These are phyloP conservation scores for Hortiboletus rubellus DNA, from an alignment of 1,284 basidiomycete species.

Conservation along the genomic window DNA sequence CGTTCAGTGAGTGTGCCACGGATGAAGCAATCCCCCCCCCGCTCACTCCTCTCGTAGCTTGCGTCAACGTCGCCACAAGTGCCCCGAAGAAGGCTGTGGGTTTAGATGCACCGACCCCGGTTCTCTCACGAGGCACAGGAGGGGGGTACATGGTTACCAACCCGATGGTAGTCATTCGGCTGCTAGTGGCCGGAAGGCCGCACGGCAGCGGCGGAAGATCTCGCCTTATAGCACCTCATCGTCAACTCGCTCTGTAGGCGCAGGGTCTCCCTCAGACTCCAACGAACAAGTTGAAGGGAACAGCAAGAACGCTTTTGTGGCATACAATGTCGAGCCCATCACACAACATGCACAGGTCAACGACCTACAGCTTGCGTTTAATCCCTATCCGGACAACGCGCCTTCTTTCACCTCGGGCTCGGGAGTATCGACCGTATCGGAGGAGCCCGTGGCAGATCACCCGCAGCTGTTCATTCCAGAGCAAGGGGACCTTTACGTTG, in stretches of 20 bases:
- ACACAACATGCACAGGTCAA: not conserved
- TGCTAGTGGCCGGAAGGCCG: not conserved
- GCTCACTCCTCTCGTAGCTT: conserved; percentile 16
- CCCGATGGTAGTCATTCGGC: not conserved
- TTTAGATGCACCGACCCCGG: conserved; percentile 29
- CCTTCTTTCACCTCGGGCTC: not conserved
- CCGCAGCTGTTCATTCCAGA: not conserved
- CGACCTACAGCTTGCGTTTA: too few species aligned
- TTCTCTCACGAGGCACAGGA: conserved; percentile 14
- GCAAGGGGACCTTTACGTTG: not conserved
- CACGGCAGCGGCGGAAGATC: not conserved
- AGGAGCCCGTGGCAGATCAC: not conserved
- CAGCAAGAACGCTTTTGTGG: not conserved
- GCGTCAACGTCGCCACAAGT: conserved; percentile 13
- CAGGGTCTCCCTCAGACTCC: not conserved
- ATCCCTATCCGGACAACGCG: too few species aligned
- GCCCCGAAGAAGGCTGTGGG: conserved; percentile 21
- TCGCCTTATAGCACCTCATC: conserved; percentile 1
- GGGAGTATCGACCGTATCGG: too few species aligned
- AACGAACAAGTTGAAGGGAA: fast-evolving
- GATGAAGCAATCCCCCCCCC: not conserved
- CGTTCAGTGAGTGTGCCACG: conserved; percentile 24
- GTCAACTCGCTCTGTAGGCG: not conserved
- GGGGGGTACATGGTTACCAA: not conserved
- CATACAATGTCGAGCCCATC: not conserved